Base-by-base conservation (phyloP, 1,284 basidiomycete genomes). In the Wallemia mellicola region DNA sequence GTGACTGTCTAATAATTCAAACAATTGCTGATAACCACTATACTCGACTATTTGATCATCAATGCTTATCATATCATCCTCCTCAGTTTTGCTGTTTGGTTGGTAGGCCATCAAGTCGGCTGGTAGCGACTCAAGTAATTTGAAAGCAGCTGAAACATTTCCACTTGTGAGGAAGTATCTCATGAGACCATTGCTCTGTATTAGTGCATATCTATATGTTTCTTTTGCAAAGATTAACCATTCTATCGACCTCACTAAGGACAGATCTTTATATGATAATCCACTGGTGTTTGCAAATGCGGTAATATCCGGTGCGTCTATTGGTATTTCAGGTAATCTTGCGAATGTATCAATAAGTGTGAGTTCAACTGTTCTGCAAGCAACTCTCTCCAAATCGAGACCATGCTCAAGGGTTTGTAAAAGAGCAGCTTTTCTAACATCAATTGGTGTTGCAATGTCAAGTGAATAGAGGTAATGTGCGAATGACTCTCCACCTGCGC, bases 391-490 rank as follows among this genome's bases (percentile, higher is more conserved):
- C 58, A 86, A 76, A 65, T 95, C 82, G 1, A 98, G 74, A 9
- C 82, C 81, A 64, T 94, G 84, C 60, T 88, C 82, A 61, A 77
- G 76, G 0, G 88, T 86, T 28, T 82, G 77, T 1, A 77, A 76
- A 22, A 96, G 73, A 0, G 87, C 83, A 26, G 76, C 70, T n/a
- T 77, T 74, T 27, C 88, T 78, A 62, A 84, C 81, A 28, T 76
- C 72, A 57, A 77, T 70, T 60, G 83, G 79, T 0, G 80, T 76
- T 1, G 78, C 76, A 11, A 86, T 75, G 60, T 81, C 82, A 62
- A 94, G 78, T 0, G 82, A 83, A 27, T 83, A 79, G 28, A 98
- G 74, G 79, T 89, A 96, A 64, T 82, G 73, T 0, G 91, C 89
- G 66, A 96, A 98, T 56, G 86, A 83, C 65, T 88, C 83, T 57